Evolutionary conservation across 192 early-diverging fungal genomes (phyloP).

Genomic region (Entomortierella beljakovae): DNA sequence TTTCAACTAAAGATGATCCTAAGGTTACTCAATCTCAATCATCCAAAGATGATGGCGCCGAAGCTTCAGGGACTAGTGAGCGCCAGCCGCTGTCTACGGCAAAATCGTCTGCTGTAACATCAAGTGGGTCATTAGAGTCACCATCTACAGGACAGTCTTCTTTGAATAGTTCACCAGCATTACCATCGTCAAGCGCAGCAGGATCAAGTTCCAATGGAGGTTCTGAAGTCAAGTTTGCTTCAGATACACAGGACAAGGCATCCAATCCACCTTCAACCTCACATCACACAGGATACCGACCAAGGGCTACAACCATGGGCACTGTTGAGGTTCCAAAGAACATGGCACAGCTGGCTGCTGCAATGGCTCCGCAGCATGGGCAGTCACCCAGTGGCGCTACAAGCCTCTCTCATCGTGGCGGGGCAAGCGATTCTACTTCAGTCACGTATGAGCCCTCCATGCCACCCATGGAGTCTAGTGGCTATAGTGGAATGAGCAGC

Average conservation of each 20-base stretch:
- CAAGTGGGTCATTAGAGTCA: conserved; percentile 14
- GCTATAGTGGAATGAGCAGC: background rate
- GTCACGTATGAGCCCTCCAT: background rate
- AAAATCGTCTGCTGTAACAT: conserved; percentile 6
- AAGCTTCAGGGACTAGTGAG: background rate
- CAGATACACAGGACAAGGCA: background rate
- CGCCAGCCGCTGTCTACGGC: conserved; percentile 1
- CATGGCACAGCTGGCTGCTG: conserved; percentile 51
- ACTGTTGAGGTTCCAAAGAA: conserved; percentile 52
- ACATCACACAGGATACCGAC: conserved; percentile 27
- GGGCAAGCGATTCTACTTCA: background rate
- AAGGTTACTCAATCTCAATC: background rate
- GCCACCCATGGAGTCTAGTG: background rate
- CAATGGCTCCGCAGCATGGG: conserved; percentile 32
- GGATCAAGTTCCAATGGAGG: background rate
- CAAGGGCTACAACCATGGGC: conserved; percentile 52
- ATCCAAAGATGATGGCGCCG: background rate
- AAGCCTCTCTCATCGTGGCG: conserved; percentile 14
- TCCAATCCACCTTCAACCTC: conserved; percentile 9
- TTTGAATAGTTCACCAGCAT: conserved; percentile 9
- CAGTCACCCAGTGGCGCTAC: conserved; percentile 10
- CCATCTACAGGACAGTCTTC: conserved; percentile 10
- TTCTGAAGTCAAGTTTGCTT: background rate
- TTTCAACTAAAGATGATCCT: background rate
- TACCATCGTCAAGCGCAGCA: background rate